Base-by-base conservation (phyloP, 768 basidiomycete species). In the Kwoniella europaea region DNA sequence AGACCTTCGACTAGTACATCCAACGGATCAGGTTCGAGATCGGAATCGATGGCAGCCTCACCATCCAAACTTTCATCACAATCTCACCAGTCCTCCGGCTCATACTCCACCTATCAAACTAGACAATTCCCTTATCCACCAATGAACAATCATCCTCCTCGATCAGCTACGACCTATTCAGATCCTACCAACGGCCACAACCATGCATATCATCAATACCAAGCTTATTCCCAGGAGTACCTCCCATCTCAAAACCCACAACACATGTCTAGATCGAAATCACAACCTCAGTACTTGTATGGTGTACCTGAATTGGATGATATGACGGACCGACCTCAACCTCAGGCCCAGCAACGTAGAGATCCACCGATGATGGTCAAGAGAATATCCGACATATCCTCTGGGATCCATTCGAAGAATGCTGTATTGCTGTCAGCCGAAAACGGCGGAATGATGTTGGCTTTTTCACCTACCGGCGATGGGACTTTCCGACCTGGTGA, bases 381-480 rank as follows among this genome's bases (percentile, higher is more conserved):
- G 46, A 65, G 79, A 10, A 12, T 55, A 27, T 80, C 79, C 4
- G 74, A 74, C 61, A 66, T 73, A 10, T 65, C 71, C 10, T 63
- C 76, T 29, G 76, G 74, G 24, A 69, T 75, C 1, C 79, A 81
- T 53, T 79, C 79, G 6, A 67, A 70, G 53, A 81, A 81, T 54
- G 76, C 74, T 44, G 77, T 67, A 0, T 57, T 80, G 4, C 64
- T 78, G 1, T 67, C 60, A 5, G 79, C 79, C 12, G 79, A 80
- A 54, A 60, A 55, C 3, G 77, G 79, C 0, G 76, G 75, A 10
- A 74, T 76, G 67, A 78, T 78, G 77, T 65, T 80, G 10, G 75
- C 74, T 16, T 78, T 74, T 65, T 77, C 77, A 9, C 74, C 77
- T 2, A 57, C 64, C 1, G 73, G 73, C 2, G 71, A 71, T 27